A percentile compares a stretch with the other conserved stretches of the same genome.
These are phyloP conservation scores for Penicillium cataractarum DNA, from an alignment of 495 filamentous ascomycete genomes.

Conservation along the genomic window DNA sequence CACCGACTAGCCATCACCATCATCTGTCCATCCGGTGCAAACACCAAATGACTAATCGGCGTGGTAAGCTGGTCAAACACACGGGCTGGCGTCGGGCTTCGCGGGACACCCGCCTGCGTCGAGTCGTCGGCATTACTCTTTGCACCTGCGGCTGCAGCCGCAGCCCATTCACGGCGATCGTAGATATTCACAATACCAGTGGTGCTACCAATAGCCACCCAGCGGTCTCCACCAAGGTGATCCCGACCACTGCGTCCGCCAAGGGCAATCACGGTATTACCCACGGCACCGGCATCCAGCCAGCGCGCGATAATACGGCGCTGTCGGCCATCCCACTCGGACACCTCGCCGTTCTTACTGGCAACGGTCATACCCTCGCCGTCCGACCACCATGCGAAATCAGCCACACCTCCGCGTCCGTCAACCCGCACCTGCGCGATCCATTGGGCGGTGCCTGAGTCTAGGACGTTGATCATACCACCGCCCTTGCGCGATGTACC, in stretches of 20 bases:
- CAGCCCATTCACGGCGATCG: constrained; percentile 69
- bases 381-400: constrained; percentile 88
- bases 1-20: constrained; percentile 79
- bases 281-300: constrained; percentile 88
- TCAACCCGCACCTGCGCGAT: constrained; percentile 80
- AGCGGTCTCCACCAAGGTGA: constrained; percentile 77
- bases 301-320: constrained; percentile 75
- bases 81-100: constrained; percentile 68
- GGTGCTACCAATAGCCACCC: constrained; percentile 82
- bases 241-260: constrained; percentile 64
- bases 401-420: constrained; percentile 78
- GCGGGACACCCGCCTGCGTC: constrained; percentile 29
- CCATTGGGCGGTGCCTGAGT: constrained; percentile 85
- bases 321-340: constrained; percentile 77
- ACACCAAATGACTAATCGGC: constrained; percentile 71
- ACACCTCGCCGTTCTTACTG: constrained; percentile 86
- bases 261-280: constrained; percentile 77
- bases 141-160: constrained; percentile 37
- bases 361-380: constrained; percentile 77
- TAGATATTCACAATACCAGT: constrained; percentile 92
- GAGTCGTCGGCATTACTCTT: constrained; percentile 21
- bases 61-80: constrained; percentile 86
- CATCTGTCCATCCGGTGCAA: constrained; percentile 87
- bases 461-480: constrained; percentile 83
- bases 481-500: constrained; percentile 80